phyloP scores from a whole-genome alignment of 1,284 basidiomycete species.

The Moniliophthora roreri region DNA sequence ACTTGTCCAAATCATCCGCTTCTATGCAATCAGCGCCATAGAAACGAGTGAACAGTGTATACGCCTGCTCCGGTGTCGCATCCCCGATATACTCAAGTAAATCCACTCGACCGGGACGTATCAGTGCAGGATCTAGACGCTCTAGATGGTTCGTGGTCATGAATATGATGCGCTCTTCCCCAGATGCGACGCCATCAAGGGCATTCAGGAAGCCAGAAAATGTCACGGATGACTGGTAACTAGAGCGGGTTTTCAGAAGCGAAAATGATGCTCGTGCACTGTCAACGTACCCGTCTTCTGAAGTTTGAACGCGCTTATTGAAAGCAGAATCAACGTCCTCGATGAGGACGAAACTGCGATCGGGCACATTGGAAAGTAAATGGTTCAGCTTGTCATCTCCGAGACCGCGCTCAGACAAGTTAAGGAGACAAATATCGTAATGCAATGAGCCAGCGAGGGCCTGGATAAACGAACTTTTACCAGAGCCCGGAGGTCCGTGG shows the following conservation, averaged over 20 bases:
- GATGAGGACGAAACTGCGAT: slow-evolving; percentile 89
- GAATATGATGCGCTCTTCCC: slow-evolving; percentile 97
- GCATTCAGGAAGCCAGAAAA: slow-evolving; percentile 98
- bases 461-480: slow-evolving; percentile 98
- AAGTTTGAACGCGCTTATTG: slow-evolving; percentile 85
- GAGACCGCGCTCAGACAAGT: slow-evolving; percentile 94
- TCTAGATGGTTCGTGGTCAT: slow-evolving; percentile 98
- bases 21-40: slow-evolving; percentile 55
- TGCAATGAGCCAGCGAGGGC: slow-evolving; percentile 90
- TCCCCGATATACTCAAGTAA: slow-evolving; percentile 86
- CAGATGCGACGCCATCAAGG: slow-evolving; percentile 95
- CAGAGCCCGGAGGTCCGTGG: slow-evolving; percentile 95
- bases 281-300: slow-evolving; percentile 77
- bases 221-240: slow-evolving; percentile 92
- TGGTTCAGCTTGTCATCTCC: slow-evolving; percentile 98
- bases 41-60: slow-evolving; percentile 81
- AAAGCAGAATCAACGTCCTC: slow-evolving; percentile 99
- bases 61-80: slow-evolving; percentile 82
- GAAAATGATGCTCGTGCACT: neutral
- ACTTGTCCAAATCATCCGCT: slow-evolving; percentile 41
- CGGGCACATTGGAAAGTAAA: slow-evolving; percentile 90
- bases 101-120: slow-evolving; percentile 94
- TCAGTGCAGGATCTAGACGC: slow-evolving; percentile 85
- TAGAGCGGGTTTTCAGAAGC: slow-evolving; percentile 28
- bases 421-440: slow-evolving; percentile 96